Base-by-base conservation (phyloP, 441 rosid genomes). In the Dalechampia spathulata region DNA sequence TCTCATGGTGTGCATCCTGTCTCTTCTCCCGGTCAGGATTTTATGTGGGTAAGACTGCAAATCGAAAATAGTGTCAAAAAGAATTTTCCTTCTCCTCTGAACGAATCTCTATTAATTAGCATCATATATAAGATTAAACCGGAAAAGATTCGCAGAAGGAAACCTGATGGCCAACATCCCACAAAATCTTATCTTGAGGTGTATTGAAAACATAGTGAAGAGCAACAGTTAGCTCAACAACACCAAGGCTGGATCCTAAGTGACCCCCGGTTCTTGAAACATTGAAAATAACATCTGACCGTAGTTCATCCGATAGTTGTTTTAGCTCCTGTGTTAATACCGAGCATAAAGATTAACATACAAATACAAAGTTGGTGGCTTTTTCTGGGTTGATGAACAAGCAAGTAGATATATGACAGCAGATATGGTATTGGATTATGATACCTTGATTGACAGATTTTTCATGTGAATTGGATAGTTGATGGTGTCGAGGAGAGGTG, bases 81-180 rank as follows among this genome's bases (percentile, higher is more conserved):
- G n/a, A n/a, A n/a, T n/a, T n/a, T n/a, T n/a, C n/a, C n/a, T n/a
- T n/a, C n/a, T n/a, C n/a, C n/a, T n/a, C n/a, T n/a, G n/a, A n/a
- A n/a, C n/a, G n/a, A n/a, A n/a, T n/a, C n/a, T n/a, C n/a, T n/a
- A n/a, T n/a, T n/a, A n/a, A n/a, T n/a, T n/a, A n/a, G n/a, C n/a
- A n/a, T n/a, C n/a, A n/a, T n/a, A n/a, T n/a, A n/a, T n/a, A n/a
- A n/a, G n/a, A n/a, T n/a, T n/a, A n/a, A n/a, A n/a, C n/a, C n/a
- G n/a, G n/a, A 30, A 30, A 30, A 30, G 8, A 8, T 30, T 30
- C 8, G 8, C 5, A 48, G 42, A n/a, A n/a, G 0, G 22, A 30
- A 68, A 84, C 96, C 92, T 90, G 98, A 75, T 90, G 98, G 64
- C 98, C 98, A 51, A 90, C 98, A 70, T 90, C 98, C 98, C 96